Evolutionary conservation across 495 filamentous ascomycete genomes (phyloP).

Genomic region (Tuber umbilicatum): DNA sequence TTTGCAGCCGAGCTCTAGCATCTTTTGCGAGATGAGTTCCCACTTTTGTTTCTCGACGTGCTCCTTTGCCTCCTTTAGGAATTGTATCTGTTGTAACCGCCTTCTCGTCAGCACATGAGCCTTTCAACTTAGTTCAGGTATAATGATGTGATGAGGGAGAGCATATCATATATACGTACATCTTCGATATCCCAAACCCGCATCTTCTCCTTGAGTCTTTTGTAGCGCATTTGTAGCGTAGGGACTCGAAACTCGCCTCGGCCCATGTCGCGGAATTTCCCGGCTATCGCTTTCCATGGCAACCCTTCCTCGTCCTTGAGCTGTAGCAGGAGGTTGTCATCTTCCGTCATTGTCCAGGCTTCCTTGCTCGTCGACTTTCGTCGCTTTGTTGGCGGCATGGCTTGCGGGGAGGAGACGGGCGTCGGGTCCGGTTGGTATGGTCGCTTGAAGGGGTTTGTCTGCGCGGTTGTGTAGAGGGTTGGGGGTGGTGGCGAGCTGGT

Average conservation of each 20-base stretch:
- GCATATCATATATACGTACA: conserved; percentile 45
- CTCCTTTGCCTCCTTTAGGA: conserved; percentile 42
- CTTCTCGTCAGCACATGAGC: conserved; percentile 17
- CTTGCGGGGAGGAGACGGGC: conserved; percentile 32
- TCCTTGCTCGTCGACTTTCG: conserved; percentile 39
- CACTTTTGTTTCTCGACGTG: conserved; percentile 41
- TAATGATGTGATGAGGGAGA: neutral
- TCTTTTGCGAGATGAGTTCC: conserved; percentile 40
- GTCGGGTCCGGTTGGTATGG: conserved; percentile 39
- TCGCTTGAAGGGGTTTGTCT: conserved; percentile 38
- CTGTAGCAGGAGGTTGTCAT: conserved; percentile 61
- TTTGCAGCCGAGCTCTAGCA: conserved; percentile 40
- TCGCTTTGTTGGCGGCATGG: conserved; percentile 34
- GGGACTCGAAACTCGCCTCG: conserved; percentile 62
- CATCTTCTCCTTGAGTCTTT: conserved; percentile 58
- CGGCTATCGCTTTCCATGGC: conserved; percentile 64
- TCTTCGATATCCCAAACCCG: conserved; percentile 62
- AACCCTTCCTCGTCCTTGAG: conserved; percentile 61
- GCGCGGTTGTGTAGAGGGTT: conserved; percentile 35
- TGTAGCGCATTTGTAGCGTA: conserved; percentile 66
- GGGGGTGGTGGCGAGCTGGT: conserved; percentile 35
- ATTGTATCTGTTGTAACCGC: conserved; percentile 27
- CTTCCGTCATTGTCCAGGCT: conserved; percentile 49
- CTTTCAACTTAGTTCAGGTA: neutral
- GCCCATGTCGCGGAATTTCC: conserved; percentile 56